Evolutionary conservation across 352 stramenopile genomes (phyloP).

Genomic region (Pythium grandisporangium): DNA sequence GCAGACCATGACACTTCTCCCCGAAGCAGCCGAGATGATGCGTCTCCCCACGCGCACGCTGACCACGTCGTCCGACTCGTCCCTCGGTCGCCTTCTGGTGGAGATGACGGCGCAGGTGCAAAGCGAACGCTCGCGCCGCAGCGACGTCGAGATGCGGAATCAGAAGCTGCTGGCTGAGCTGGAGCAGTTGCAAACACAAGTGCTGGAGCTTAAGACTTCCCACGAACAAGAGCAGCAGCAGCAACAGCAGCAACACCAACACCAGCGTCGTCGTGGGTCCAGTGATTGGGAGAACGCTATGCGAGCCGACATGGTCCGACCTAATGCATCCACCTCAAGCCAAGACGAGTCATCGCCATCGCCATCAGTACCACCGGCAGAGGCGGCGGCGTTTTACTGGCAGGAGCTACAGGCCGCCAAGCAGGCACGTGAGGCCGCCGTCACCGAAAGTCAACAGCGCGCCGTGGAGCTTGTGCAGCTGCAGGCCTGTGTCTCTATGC

Average conservation of each 20-base stretch:
- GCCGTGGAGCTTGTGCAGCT: constrained; percentile 61
- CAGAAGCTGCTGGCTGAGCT: constrained; percentile 57
- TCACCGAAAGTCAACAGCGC: constrained; percentile 40
- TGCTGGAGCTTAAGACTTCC: constrained; percentile 42
- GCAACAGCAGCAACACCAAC: no score
- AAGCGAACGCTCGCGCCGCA: constrained; percentile 33
- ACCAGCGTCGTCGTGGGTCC: constrained; percentile 5
- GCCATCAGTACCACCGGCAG: constrained; percentile 9
- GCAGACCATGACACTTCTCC: no score
- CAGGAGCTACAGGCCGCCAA: constrained; percentile 51
- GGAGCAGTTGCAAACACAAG: constrained; percentile 52
- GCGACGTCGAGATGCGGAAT: constrained; percentile 52
- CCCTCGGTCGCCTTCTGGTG: constrained; percentile 38
- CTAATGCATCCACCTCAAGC: neutral
- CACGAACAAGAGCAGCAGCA: constrained; percentile 3
- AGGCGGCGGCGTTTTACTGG: constrained; percentile 32
- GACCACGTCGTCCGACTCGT: constrained; percentile 19
- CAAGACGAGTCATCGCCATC: no score
- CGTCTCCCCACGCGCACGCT: no score
- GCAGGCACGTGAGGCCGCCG: constrained; percentile 39
- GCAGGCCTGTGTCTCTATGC: constrained; percentile 68
- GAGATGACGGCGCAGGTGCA: constrained; percentile 59
- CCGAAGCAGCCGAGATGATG: no score
- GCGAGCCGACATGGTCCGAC: neutral
- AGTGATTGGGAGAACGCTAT: constrained; percentile 8